A percentile compares a stretch with the other conserved stretches of the same genome.
These are phyloP conservation scores for Cordyceps tenuipes DNA, from an alignment of 2,329 filamentous ascomycete genomes.

Conservation along the genomic window DNA sequence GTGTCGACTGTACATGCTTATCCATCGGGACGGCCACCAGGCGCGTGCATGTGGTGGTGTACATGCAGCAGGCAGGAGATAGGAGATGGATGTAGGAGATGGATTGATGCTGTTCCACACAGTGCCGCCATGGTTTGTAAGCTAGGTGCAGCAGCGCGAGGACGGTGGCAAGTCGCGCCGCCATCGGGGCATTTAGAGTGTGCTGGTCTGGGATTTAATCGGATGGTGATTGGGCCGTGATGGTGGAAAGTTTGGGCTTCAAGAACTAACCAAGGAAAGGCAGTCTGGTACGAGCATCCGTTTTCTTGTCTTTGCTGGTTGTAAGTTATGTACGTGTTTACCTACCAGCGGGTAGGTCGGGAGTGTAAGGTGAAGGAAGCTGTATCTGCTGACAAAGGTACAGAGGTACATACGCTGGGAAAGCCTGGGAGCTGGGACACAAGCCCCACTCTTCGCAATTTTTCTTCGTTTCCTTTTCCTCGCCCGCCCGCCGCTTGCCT, in stretches of 20 bases:
- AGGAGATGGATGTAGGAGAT: neutral
- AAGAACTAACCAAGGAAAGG: neutral
- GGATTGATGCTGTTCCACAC: neutral
- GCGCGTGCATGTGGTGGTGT: no score
- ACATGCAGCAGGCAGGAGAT: no score
- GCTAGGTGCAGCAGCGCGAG: neutral
- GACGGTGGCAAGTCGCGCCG: constrained; percentile 9
- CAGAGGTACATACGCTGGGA: no score
- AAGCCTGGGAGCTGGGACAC: no score
- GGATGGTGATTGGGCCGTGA: neutral
- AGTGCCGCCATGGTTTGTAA: constrained; percentile 3
- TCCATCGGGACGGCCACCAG: no score
- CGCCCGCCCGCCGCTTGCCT: constrained; percentile 20
- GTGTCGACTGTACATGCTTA: no score
- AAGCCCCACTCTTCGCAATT: constrained; percentile 18
- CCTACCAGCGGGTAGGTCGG: no score
- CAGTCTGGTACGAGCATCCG: no score
- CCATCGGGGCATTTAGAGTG: neutral
- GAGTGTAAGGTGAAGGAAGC: no score
- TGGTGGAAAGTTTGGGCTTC: neutral
- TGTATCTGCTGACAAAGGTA: no score
- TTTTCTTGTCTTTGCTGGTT: no score
- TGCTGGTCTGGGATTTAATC: neutral
- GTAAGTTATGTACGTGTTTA: no score
- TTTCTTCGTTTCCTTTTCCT: constrained; percentile 27